These are phyloP conservation scores for Magnusiomyces sp. DNA, from an alignment of 1,139 yeast species.

Conservation along the genomic window DNA sequence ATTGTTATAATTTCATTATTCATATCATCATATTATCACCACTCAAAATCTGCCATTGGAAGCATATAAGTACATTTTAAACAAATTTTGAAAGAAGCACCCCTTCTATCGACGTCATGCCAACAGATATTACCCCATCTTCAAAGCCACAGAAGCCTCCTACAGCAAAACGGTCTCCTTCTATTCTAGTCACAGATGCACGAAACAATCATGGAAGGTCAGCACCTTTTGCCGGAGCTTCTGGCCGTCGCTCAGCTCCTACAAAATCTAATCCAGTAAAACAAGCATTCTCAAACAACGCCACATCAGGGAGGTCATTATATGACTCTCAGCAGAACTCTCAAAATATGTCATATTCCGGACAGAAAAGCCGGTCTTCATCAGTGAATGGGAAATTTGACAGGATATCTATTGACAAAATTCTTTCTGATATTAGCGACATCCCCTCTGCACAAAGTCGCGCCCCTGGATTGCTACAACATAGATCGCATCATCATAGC, in stretches of 20 bases:
- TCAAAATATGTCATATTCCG: slow-evolving; percentile 6
- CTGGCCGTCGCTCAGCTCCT: slow-evolving; percentile 6
- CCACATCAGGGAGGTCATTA: background rate
- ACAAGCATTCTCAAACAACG: background rate
- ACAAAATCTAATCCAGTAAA: background rate
- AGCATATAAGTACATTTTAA: background rate
- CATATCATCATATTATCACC: too few species aligned
- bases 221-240: slow-evolving; percentile 65
- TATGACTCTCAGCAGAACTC: slow-evolving; percentile 12
- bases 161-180: slow-evolving; percentile 84
- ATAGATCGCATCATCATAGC: background rate
- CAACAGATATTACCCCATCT: slow-evolving; percentile 1
- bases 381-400: slow-evolving; percentile 18
- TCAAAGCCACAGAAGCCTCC: slow-evolving; percentile 35
- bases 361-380: slow-evolving; percentile 1
- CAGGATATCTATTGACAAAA: slow-evolving; percentile 30
- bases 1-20: background rate
- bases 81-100: background rate
- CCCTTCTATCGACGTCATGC: slow-evolving; percentile 1
- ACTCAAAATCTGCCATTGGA: too few species aligned
- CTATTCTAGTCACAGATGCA: slow-evolving; percentile 85
- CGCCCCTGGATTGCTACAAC: slow-evolving; percentile 4
- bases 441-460: slow-evolving; percentile 73
- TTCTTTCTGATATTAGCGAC: slow-evolving; percentile 65
- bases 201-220: slow-evolving; percentile 54